Percentiles rank a stretch among this genome's conserved stretches.
Evolutionary conservation across 192 early-diverging fungal genomes (phyloP).

Genomic region (Entomortierella parvispora): DNA sequence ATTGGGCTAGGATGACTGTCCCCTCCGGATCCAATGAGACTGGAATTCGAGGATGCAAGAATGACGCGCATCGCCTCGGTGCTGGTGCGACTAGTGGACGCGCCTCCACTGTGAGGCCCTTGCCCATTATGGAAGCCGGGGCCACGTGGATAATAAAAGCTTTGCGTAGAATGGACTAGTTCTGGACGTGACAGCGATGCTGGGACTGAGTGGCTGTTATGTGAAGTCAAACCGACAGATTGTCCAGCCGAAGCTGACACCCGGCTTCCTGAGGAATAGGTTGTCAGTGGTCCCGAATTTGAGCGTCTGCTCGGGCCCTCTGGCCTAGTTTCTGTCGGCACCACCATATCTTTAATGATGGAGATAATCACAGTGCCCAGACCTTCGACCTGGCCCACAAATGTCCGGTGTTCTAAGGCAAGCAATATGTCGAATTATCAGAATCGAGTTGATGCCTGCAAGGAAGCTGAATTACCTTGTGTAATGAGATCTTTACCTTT

Average conservation of each 20-base stretch:
- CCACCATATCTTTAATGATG: constrained; percentile 62
- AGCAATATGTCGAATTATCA: too few species aligned
- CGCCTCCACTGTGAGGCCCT: not conserved
- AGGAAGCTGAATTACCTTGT: not conserved
- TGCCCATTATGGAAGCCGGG: not conserved
- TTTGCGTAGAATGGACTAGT: constrained; percentile 20
- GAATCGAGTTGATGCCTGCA: too few species aligned
- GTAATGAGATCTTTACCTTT: constrained; percentile 57
- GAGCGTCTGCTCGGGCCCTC: not conserved
- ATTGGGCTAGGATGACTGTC: too few species aligned
- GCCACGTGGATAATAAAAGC: constrained; percentile 22
- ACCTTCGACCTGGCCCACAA: constrained; percentile 58
- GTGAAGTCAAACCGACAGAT: too few species aligned
- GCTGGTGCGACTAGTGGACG: constrained; percentile 16
- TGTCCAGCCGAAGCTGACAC: too few species aligned
- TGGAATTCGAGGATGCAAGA: constrained; percentile 1
- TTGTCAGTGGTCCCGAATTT: not conserved
- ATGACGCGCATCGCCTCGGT: constrained; percentile 36
- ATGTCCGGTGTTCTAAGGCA: constrained; percentile 46
- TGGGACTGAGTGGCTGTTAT: too few species aligned
- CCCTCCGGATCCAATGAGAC: constrained; percentile 3
- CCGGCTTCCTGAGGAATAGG: not conserved
- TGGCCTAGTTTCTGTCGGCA: constrained; percentile 15
- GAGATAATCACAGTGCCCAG: constrained; percentile 61
- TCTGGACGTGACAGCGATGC: constrained; percentile 6